A percentile compares a stretch with the other conserved stretches of the same genome.
Conservation (phyloP, 2,329 filamentous ascomycete species). For the Pyrenochaeta sp. region DNA sequence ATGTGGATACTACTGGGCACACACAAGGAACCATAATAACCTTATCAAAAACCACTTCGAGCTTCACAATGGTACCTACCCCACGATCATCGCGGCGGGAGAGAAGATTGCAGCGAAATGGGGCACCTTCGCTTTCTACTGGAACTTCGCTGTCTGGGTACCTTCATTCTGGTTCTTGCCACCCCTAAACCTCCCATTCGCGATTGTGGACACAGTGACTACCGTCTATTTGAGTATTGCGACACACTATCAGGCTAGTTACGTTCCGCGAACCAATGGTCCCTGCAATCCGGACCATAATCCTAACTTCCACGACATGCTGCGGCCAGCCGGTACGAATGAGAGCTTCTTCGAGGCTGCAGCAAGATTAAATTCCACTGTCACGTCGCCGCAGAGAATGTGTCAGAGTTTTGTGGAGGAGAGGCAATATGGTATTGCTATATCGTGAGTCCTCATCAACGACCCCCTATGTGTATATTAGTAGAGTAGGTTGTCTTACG, state of each 20-base stretch:
- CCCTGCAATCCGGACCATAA: constrained; percentile 4
- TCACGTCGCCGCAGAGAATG: constrained; percentile 23
- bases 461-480: background rate
- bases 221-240: constrained; percentile 12
- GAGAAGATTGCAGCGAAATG: constrained; percentile 19
- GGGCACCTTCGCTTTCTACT: constrained; percentile 10
- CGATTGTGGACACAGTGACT: constrained; percentile 9
- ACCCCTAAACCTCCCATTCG: constrained; percentile 18
- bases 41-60: constrained; percentile 13
- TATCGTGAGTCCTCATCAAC: constrained; percentile 19
- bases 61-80: constrained; percentile 23
- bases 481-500: background rate
- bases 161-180: constrained; percentile 7
- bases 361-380: constrained; percentile 32
- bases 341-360: constrained; percentile 41
- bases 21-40: constrained; percentile 5
- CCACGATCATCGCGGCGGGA: constrained; percentile 7
- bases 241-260: constrained; percentile 15
- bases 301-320: background rate
- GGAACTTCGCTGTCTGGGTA: constrained; percentile 10
- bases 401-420: constrained; percentile 33
- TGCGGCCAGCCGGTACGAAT: constrained; percentile 23
- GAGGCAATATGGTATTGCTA: constrained; percentile 29
- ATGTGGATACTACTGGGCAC: constrained; percentile 5
- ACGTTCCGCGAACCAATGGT: constrained; percentile 9